A percentile compares a stretch with the other conserved stretches of the same genome.
Conservation (phyloP, 306 rosid species). For the Citrullus colocynthis region DNA sequence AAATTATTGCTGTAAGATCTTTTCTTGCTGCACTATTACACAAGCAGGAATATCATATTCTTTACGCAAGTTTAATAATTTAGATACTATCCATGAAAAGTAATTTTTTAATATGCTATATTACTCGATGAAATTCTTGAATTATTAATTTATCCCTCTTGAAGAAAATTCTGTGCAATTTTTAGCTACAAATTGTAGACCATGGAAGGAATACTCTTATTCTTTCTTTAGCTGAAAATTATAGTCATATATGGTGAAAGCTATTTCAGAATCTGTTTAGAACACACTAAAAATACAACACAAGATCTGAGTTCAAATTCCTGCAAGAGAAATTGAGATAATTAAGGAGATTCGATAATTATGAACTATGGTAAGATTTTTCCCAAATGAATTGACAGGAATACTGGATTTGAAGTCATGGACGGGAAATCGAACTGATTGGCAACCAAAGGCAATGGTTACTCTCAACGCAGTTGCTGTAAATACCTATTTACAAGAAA, state of each 20-base stretch:
- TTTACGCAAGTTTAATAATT: neutral
- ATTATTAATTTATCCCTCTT: neutral
- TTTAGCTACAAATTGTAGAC: neutral
- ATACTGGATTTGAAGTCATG: conserved; percentile 65
- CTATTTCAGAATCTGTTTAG: neutral
- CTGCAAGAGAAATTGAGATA: neutral
- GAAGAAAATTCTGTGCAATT: neutral
- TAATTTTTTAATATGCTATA: neutral
- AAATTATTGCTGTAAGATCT: neutral
- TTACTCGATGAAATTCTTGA: neutral
- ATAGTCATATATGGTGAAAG: neutral
- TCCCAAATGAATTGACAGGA: conserved; percentile 36
- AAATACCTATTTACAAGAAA: conserved; percentile 83
- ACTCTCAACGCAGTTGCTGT: conserved; percentile 86
- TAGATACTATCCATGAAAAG: neutral
- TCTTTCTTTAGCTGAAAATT: neutral
- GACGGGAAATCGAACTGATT: conserved; percentile 62
- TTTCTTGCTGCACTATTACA: neutral
- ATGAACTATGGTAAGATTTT: neutral
- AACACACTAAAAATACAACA: neutral
- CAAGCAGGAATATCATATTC: neutral
- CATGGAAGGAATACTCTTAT: neutral
- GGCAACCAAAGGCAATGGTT: conserved; percentile 93
- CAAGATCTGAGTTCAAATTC: neutral
- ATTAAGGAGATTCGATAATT: neutral